A percentile compares a stretch with the other conserved stretches of the same genome.
Conservation (phyloP, 148 eudicot species). For the Suaeda aralocaspica region DNA sequence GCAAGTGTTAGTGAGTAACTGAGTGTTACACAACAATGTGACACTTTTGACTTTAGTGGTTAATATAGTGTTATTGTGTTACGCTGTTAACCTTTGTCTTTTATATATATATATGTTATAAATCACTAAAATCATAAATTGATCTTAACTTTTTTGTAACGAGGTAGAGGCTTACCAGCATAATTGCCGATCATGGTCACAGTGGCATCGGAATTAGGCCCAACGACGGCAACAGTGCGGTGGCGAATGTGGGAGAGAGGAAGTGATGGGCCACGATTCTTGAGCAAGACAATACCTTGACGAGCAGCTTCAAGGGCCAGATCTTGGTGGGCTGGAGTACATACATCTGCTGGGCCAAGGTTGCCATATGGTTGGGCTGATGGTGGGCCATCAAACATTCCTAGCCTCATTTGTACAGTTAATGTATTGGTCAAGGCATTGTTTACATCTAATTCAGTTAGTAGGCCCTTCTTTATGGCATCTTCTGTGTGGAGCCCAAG, state of each 20-base stretch:
- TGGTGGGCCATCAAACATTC: slow-evolving; percentile 87
- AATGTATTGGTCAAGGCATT: slow-evolving; percentile 54
- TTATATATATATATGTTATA: too few species aligned
- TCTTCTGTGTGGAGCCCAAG: slow-evolving; percentile 52
- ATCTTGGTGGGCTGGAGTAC: slow-evolving; percentile 64
- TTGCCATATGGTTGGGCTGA: slow-evolving; percentile 61
- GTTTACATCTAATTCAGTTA: slow-evolving; percentile 52
- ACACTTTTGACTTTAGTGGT: too few species aligned
- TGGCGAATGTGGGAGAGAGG: slow-evolving; percentile 56
- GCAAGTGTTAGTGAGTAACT: neutral
- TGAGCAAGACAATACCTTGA: slow-evolving; percentile 80
- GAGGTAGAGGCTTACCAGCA: slow-evolving; percentile 45
- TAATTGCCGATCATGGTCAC: slow-evolving; percentile 82
- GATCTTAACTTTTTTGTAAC: too few species aligned
- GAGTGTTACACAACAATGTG: neutral
- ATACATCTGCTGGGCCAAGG: slow-evolving; percentile 68
- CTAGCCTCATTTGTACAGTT: slow-evolving; percentile 75
- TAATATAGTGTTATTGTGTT: too few species aligned
- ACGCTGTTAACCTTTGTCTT: too few species aligned
- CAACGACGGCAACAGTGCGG: slow-evolving; percentile 70
- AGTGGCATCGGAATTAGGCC: slow-evolving; percentile 80
- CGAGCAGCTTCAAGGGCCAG: slow-evolving; percentile 82
- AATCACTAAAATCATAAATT: too few species aligned
- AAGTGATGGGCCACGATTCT: slow-evolving; percentile 51
- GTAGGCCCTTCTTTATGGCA: slow-evolving; percentile 56